Conservation (phyloP, 345 rosid species). For the Hibiscus tridactylites region DNA sequence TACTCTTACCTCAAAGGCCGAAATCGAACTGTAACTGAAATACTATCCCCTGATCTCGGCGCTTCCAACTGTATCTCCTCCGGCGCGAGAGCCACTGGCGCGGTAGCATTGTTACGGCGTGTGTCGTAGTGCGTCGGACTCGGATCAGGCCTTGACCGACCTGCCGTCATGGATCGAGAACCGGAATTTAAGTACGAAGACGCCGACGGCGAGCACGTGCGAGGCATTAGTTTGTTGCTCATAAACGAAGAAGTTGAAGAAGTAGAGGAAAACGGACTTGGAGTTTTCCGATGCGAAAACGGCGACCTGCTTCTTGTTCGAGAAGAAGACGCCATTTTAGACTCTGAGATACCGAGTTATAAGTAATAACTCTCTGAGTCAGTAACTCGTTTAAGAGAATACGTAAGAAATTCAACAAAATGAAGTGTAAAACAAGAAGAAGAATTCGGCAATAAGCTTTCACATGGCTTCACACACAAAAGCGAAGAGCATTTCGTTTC, state of each 20-base stretch:
- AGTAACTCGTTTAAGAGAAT: constrained; percentile 24
- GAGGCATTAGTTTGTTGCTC: constrained; percentile 58
- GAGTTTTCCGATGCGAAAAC: constrained; percentile 61
- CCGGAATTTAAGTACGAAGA: constrained; percentile 41
- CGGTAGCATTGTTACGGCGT: constrained; percentile 27
- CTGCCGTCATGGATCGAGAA: constrained; percentile 78
- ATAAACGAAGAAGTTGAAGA: constrained; percentile 62
- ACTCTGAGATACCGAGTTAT: not conserved
- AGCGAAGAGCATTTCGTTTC: constrained; percentile 31
- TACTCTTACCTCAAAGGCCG: constrained; percentile 80
- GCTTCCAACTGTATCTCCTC: constrained; percentile 71
- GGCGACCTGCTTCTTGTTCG: constrained; percentile 83
- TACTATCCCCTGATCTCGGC: constrained; percentile 72
- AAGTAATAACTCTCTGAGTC: constrained; percentile 29
- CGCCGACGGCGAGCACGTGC: constrained; percentile 65
- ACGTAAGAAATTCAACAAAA: constrained; percentile 6
- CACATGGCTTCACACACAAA: constrained; percentile 70
- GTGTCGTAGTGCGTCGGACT: constrained; percentile 36
- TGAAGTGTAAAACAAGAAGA: constrained; percentile 7
- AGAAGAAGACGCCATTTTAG: constrained; percentile 69
- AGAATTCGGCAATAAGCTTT: constrained; percentile 59
- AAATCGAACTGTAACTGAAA: constrained; percentile 93
- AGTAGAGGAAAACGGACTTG: constrained; percentile 67
- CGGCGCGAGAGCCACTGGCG: constrained; percentile 47
- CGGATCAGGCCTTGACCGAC: constrained; percentile 60